Evolutionary conservation across 257 asterid species (phyloP).

Genomic region (Hygrophila difformis): DNA sequence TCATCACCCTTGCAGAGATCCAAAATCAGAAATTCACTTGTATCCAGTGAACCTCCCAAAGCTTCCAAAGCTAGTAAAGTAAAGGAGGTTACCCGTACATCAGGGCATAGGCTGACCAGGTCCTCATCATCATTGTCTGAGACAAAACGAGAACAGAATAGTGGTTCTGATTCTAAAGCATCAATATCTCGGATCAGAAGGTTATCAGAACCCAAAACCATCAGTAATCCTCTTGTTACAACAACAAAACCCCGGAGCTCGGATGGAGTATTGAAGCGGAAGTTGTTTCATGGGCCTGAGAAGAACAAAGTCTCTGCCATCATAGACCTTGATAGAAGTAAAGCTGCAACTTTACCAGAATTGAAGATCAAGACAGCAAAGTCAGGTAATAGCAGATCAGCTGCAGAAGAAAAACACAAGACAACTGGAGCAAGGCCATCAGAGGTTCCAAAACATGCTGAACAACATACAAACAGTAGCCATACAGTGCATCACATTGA

Average conservation of each 20-base stretch:
- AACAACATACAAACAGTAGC: constrained; percentile 21
- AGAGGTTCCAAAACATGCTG: constrained; percentile 19
- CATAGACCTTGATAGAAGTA: constrained; percentile 54
- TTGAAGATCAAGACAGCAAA: constrained; percentile 43
- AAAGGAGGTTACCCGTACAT: constrained; percentile 29
- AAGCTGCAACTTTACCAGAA: constrained; percentile 58
- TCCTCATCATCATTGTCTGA: constrained; percentile 56
- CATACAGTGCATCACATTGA: constrained; percentile 29
- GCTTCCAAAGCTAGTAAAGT: constrained; percentile 34
- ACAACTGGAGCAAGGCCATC: constrained; percentile 24
- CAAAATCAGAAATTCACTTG: constrained; percentile 41
- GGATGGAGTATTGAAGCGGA: constrained; percentile 28
- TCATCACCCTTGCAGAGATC: constrained; percentile 76
- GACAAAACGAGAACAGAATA: constrained; percentile 31
- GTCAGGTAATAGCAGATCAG: constrained; percentile 19
- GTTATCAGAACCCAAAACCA: constrained; percentile 63
- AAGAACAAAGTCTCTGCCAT: constrained; percentile 53
- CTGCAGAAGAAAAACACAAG: constrained; percentile 17
- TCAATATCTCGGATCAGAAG: constrained; percentile 49
- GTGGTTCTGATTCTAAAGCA: constrained; percentile 42
- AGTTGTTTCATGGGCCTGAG: constrained; percentile 42
- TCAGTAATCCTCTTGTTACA: constrained; percentile 27
- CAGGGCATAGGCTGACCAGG: constrained; percentile 42
- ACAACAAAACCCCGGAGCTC: constrained; percentile 31
- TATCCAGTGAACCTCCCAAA: constrained; percentile 30